phyloP scores from a whole-genome alignment of 352 stramenopile species.

The Aphanomyces stellatus region DNA sequence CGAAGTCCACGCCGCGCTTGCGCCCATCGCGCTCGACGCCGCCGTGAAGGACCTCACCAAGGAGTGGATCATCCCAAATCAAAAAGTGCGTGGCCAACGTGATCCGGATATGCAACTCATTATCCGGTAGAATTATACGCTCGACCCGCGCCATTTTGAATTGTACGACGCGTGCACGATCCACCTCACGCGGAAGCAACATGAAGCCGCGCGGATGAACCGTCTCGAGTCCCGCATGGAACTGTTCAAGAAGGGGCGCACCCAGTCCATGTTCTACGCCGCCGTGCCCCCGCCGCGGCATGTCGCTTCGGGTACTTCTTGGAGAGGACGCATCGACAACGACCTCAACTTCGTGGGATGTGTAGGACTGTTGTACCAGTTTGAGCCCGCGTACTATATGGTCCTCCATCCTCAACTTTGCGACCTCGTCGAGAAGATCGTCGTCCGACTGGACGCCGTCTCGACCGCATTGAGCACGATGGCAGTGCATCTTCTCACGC shows the following conservation, averaged over 20 bases:
- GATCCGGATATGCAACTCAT: background rate
- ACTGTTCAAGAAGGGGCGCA: conserved; percentile 40
- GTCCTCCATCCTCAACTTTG: background rate
- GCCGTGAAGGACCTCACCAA: conserved; percentile 72
- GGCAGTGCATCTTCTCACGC: conserved; percentile 67
- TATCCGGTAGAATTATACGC: conserved; percentile 32
- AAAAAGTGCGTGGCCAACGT: background rate
- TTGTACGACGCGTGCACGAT: conserved; percentile 83
- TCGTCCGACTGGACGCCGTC: background rate
- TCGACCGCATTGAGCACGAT: background rate
- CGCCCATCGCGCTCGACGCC: conserved; percentile 52
- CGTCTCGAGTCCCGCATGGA: conserved; percentile 73
- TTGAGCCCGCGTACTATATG: conserved; percentile 51
- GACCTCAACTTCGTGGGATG: background rate
- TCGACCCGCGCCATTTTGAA: conserved; percentile 71
- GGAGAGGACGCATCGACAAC: too few species aligned
- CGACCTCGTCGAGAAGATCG: background rate
- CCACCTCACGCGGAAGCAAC: conserved; percentile 80
- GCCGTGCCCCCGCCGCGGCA: conserved; percentile 3
- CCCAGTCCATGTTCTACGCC: background rate
- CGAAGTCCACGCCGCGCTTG: conserved; percentile 55
- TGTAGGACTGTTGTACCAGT: conserved; percentile 23
- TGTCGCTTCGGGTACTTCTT: background rate
- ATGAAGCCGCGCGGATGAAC: conserved; percentile 81
- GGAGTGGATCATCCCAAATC: conserved; percentile 44